Base-by-base conservation (phyloP, 179 eudicot species). In the Drosera spatulata region DNA sequence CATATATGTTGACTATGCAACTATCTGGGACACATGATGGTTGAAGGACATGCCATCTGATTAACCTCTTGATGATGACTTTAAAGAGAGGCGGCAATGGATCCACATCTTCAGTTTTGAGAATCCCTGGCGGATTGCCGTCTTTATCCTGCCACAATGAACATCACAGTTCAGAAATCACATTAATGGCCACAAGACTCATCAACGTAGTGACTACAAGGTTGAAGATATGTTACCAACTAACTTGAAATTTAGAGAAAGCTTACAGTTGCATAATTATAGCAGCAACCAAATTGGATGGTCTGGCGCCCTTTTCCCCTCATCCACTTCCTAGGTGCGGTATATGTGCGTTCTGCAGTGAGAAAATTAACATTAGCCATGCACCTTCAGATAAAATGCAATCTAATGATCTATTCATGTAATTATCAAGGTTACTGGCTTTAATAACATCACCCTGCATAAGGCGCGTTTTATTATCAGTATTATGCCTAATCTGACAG, bases 301-400 rank as follows among this genome's bases (percentile, higher is more conserved):
- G 97, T 90, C 58, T 85, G 79, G 8, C 97, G 95, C 41, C 97
- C 97, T 59, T 90, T 90, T 50, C 97, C 97, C 65, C 77, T 82
- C 97, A 84, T 90, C 97, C 97, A 87, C 80, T 85, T 90, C 37
- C 69, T 71, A 1, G 97, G 97, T 58, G 95, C 93, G 59, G 89
- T 60, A 71, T 65, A 90, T 45, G 97, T 90, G 52, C 90, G 89
- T 50, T 62, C 97, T 90, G 80, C 53, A 82, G 67, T 39, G 68
- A 67, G 10, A 43, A 4, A 43, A 43, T 7, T 43, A 49, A 38
- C 46, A 7, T 7, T 7, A 3, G 22, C 8, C 11, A 22, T 22
- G 33, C 33, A 22, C 33, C 33, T 22, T 22, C 33, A 22, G 39
- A 10, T 7, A 49, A 46, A 59, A 49, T 15, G 2, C 44, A 9